Base-by-base conservation (phyloP, 2,329 filamentous ascomycete species). In the Trichoderma sp. region DNA sequence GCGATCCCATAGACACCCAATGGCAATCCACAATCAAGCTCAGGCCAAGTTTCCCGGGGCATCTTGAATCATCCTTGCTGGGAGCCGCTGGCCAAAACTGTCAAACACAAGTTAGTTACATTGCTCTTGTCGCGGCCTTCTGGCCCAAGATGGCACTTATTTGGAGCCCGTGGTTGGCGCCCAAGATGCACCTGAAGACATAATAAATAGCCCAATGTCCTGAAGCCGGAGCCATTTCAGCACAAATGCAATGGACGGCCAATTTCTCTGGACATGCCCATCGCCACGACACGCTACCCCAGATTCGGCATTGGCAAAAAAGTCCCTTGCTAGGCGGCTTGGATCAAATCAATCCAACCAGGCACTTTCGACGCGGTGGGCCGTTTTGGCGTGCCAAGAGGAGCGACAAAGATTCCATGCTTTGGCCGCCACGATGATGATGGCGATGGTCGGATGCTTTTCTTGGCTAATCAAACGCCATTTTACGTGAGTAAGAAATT, bases 241-340 rank as follows among this genome's bases (percentile, higher is more conserved):
- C 18, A 6, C 21, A 21, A 50, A 53, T 45, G 38, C 35, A 53
- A 59, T 50, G 31, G 24, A 59, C 33, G 31, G 35, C 50, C 33
- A 29, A 69, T 59, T 18, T 69, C 33, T 69, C 50, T 56, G 18
- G n/a, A 24, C 33, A 71, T 29, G 21, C 31, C 27, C 18, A 45
- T 50, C 35, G 68, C 59, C 38, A 59, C 27, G 59, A 63, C 41
- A 45, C 59, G 38, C 68, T 72, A 53, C 68, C 68, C 68, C 68
- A 9, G 68, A 63, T 63, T 53, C 59, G 68, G 68, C 68, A 72
- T 33, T 53, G 41, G 41, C n/a, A 29, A 72, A 72, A 45, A 72
- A 72, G 63, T 41, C 59, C 68, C 56, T 29, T 45, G 56, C 27
- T 24, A 56, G 16, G 18, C 67, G 16, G 18, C 67, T 8, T 29